Conservation (phyloP, 345 rosid genomes). For the Ceriops zippeliana region DNA sequence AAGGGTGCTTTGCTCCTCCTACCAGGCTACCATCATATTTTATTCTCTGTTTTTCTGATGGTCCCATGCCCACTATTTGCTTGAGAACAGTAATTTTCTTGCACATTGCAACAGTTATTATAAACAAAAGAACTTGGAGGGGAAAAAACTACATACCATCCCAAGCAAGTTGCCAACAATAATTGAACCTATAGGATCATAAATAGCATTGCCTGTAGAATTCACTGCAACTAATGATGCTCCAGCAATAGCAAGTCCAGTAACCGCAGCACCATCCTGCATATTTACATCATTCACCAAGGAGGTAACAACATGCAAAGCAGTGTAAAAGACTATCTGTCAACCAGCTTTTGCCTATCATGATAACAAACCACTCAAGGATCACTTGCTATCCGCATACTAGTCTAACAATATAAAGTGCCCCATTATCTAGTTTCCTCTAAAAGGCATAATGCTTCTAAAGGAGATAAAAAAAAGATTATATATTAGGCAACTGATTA, state of each 20-base stretch:
- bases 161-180: slow-evolving; percentile 91
- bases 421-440: not conserved
- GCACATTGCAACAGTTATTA: not conserved
- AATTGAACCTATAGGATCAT: slow-evolving; percentile 93
- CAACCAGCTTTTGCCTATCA: not conserved
- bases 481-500: too few species aligned
- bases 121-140: not conserved
- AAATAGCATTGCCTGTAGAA: slow-evolving; percentile 79
- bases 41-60: not conserved
- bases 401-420: not conserved
- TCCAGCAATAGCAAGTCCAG: slow-evolving; percentile 87
- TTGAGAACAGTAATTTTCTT: not conserved
- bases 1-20: too few species aligned
- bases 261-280: slow-evolving; percentile 98
- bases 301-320: not conserved
- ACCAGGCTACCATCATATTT: not conserved
- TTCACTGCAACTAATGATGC: slow-evolving; percentile 88
- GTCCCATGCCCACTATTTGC: not conserved
- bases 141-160: slow-evolving; percentile 48
- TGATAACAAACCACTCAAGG: not conserved
- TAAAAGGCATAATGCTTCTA: slow-evolving; percentile 1
- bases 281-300: slow-evolving; percentile 4
- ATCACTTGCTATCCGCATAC: not conserved
- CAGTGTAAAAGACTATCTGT: not conserved
- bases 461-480: too few species aligned